A percentile compares a stretch with the other conserved stretches of the same genome.
These are phyloP conservation scores for Leonotis leonurus DNA, from an alignment of 257 asterid species.

Conservation along the genomic window DNA sequence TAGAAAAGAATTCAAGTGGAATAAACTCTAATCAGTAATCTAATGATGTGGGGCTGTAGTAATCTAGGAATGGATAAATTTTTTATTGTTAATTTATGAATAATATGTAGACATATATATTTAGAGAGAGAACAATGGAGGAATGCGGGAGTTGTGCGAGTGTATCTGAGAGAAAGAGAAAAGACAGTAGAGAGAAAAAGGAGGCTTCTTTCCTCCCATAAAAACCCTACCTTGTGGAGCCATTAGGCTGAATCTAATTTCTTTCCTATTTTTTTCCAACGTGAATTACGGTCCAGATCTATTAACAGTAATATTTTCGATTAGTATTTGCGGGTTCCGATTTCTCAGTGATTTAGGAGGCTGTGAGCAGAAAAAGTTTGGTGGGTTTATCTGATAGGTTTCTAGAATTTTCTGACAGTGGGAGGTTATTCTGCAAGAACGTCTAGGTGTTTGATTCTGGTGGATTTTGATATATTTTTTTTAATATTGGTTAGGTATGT, in stretches of 20 bases:
- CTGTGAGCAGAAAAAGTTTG: background rate
- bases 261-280: background rate
- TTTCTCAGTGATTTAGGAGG: constrained; percentile 1
- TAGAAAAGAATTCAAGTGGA: no score
- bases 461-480: background rate
- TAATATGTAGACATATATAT: background rate
- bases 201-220: constrained; percentile 21
- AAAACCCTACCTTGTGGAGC: constrained; percentile 40
- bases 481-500: background rate
- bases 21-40: constrained; percentile 2
- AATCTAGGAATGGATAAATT: no score
- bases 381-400: constrained; percentile 22
- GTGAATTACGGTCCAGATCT: constrained; percentile 34
- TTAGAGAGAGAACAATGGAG: constrained; percentile 20
- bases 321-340: constrained; percentile 12
- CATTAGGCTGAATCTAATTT: background rate
- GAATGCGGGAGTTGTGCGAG: constrained; percentile 21
- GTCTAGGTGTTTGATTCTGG: constrained; percentile 7
- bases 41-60: background rate
- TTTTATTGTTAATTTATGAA: no score
- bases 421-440: constrained; percentile 11
- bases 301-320: constrained; percentile 13
- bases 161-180: constrained; percentile 14
- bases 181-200: constrained; percentile 15
- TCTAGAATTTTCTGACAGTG: constrained; percentile 9